Conservation (phyloP, 2,329 filamentous ascomycete species). For the Fonsecaea erecta region DNA sequence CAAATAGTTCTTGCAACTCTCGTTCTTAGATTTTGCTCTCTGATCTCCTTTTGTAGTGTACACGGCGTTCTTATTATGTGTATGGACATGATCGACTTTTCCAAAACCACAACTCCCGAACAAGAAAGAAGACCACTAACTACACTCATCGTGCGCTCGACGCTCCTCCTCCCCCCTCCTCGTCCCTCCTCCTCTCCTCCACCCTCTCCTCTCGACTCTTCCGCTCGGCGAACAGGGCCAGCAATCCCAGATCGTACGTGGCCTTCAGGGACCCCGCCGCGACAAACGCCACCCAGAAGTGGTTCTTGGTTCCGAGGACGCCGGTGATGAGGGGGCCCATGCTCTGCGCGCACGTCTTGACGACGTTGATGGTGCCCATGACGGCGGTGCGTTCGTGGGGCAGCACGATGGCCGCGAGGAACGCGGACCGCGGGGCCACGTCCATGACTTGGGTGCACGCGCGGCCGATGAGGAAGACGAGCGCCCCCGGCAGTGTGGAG, state of each 20-base stretch:
- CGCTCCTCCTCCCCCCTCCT: constrained; percentile 14
- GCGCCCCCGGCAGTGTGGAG: constrained; percentile 55
- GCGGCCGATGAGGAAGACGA: constrained; percentile 62
- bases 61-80: too few relatives aligned
- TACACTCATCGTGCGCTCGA: not conserved
- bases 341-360: constrained; percentile 64
- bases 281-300: constrained; percentile 66
- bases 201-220: constrained; percentile 25
- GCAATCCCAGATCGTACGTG: constrained; percentile 63
- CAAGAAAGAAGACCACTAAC: not conserved
- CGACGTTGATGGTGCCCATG: constrained; percentile 68
- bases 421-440: constrained; percentile 66
- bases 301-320: constrained; percentile 56
- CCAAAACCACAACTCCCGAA: not conserved
- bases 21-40: too few relatives aligned
- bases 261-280: constrained; percentile 59
- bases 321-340: constrained; percentile 61
- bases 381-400: constrained; percentile 69
- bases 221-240: constrained; percentile 38
- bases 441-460: constrained; percentile 70
- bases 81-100: not conserved
- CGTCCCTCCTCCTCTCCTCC: not conserved
- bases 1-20: too few relatives aligned
- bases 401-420: constrained; percentile 68
- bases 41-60: not conserved